phyloP scores from a whole-genome alignment of 78 protist genomes.

The Parvularia atlantis region DNA sequence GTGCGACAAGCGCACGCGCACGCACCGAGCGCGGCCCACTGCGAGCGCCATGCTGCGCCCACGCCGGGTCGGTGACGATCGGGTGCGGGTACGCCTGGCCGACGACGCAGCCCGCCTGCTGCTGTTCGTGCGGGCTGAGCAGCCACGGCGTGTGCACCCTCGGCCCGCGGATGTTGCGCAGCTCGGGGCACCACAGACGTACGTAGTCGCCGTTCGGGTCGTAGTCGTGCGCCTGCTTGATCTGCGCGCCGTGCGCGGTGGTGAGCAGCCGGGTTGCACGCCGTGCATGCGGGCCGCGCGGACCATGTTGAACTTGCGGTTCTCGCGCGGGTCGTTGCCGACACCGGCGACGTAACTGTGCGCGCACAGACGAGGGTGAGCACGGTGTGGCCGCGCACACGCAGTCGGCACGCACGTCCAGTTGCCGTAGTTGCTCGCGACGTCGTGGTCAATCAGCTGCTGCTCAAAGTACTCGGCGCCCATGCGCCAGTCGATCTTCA shows the following conservation, averaged over 20 bases:
- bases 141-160: neutral
- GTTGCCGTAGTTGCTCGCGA: slow-evolving; percentile 28
- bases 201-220: slow-evolving; percentile 25
- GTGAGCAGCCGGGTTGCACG: neutral
- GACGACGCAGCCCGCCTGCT: no score
- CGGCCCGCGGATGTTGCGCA: neutral
- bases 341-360: slow-evolving; percentile 17
- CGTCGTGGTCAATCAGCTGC: slow-evolving; percentile 43
- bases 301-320: slow-evolving; percentile 30
- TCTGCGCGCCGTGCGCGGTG: neutral
- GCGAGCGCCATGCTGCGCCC: no score
- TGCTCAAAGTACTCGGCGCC: slow-evolving; percentile 47
- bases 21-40: no score
- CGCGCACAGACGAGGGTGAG: slow-evolving; percentile 1
- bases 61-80: no score
- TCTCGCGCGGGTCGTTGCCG: slow-evolving; percentile 26
- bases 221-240: neutral
- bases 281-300: slow-evolving; percentile 2
- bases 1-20: no score
- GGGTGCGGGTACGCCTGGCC: no score
- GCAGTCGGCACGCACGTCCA: neutral
- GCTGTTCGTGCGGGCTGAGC: no score
- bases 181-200: slow-evolving; percentile 35
- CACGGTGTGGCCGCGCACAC: no score
- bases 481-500: slow-evolving; percentile 39